phyloP scores from a whole-genome alignment of 2,329 filamentous ascomycete genomes.

The Cladosporium phlei region DNA sequence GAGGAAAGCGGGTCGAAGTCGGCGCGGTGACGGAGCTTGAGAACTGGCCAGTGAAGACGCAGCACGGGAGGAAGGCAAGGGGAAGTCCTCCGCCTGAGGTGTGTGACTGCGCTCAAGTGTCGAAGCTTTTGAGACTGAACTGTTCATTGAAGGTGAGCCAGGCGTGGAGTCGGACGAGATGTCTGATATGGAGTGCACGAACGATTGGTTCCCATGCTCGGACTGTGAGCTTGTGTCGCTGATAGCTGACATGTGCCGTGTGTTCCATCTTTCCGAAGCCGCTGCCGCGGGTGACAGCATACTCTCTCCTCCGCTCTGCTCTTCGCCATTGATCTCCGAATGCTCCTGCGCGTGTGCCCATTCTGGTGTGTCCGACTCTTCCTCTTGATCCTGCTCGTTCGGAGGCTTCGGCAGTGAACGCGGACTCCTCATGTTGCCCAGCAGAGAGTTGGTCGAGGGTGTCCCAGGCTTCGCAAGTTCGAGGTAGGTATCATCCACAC shows the following conservation, averaged over 20 bases:
- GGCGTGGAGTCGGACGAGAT: conserved; percentile 1
- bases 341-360: conserved; percentile 16
- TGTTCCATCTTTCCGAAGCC: conserved; percentile 6
- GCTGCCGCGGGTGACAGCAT: conserved; percentile 9
- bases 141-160: background rate
- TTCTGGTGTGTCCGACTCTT: conserved; percentile 13
- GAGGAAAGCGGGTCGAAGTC: conserved; percentile 49
- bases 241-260: background rate
- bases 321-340: conserved; percentile 5
- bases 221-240: background rate
- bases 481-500: conserved; percentile 45
- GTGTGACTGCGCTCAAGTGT: conserved; percentile 1
- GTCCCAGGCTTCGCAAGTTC: conserved; percentile 24
- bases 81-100: conserved; percentile 5
- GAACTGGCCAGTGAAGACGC: conserved; percentile 3
- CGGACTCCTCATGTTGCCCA: background rate
- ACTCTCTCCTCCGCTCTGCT: conserved; percentile 5
- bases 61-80: conserved; percentile 11
- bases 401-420: background rate
- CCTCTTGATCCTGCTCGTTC: background rate
- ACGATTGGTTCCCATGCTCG: background rate
- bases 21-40: conserved; percentile 3
- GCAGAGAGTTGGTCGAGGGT: background rate
- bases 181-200: conserved; percentile 8
- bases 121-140: conserved; percentile 20